Percentiles rank a stretch among this genome's conserved stretches.
Conservation (phyloP, 768 basidiomycete genomes). For the Mycena galopus region DNA sequence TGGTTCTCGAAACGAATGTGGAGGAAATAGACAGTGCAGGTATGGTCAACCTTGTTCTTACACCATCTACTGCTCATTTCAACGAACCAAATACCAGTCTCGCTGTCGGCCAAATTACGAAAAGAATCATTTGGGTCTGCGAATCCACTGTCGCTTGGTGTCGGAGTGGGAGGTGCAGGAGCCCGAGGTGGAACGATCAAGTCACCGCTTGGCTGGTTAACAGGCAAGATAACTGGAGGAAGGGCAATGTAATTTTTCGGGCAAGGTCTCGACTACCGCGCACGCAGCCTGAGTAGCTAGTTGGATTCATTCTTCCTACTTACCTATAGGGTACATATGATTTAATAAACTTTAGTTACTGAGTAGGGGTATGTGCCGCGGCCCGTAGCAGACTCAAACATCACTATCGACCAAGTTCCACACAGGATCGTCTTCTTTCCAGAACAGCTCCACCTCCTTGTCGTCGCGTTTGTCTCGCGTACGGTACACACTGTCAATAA, state of each 20-base stretch:
- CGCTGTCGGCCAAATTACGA: constrained; percentile 75
- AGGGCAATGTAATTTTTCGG: constrained; percentile 58
- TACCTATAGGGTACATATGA: too few relatives aligned
- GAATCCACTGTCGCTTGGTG: constrained; percentile 83
- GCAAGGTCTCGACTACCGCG: too few relatives aligned
- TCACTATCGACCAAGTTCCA: constrained; percentile 26
- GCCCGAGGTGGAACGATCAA: constrained; percentile 72
- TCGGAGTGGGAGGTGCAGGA: constrained; percentile 68
- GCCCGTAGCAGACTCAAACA: too few relatives aligned
- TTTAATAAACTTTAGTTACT: too few relatives aligned
- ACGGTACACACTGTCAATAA: constrained; percentile 37
- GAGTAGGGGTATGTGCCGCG: too few relatives aligned
- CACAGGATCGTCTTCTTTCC: constrained; percentile 27
- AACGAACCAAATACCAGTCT: constrained; percentile 59
- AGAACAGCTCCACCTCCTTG: constrained; percentile 11
- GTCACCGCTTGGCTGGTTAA: constrained; percentile 85
- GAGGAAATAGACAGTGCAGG: constrained; percentile 84
- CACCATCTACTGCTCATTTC: constrained; percentile 11
- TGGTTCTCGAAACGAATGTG: constrained; percentile 95
- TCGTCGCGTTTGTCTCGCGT: constrained; percentile 26
- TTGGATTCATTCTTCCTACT: too few relatives aligned
- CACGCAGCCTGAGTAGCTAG: too few relatives aligned
- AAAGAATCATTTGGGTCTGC: constrained; percentile 86
- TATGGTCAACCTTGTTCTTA: constrained; percentile 49
- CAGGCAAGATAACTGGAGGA: constrained; percentile 78